Base-by-base conservation (phyloP, 2,329 filamentous ascomycete genomes). In the Paracorniculantispora psalliotae region DNA sequence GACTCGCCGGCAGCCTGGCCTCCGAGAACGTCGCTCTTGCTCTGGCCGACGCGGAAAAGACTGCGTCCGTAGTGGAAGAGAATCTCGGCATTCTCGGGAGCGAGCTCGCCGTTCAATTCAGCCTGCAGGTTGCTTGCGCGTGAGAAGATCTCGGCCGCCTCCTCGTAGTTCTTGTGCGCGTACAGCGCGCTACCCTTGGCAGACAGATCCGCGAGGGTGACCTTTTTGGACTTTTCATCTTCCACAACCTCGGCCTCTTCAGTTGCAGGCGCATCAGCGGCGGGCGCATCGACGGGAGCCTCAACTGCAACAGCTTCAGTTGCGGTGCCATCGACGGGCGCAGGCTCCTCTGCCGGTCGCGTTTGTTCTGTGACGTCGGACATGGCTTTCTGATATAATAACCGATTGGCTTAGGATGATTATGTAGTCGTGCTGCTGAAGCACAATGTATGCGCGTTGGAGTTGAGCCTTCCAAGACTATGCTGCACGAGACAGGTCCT, bases 11-110 rank as follows among this genome's bases (percentile, higher is more conserved):
- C 72, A 21, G 92, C 89, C 68, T 89, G 89, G 35, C 89, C 90
- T 59, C 94, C 94, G 37, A 99, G 81, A 25, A 99, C 92, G 69
- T 97, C 92, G 70, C 92, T 97, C 74, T 96, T 96, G 72, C 86
- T 88, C 72, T 97, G 90, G 30, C 92, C 94, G 61, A 97, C 89
- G 72, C 92, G 92, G 81, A 96, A 97, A 21, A 99, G 79, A 59
- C 91, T 91, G 70, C 93, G 90, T 15, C 94, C 94, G 74, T 99
- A 99, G 63, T 92, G 84, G 73, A 96, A 99, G 21, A 97, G 84
- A 49, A 99, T 84, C 71, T 97, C 93, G 53, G 92, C 93, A 67
- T 99, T 99, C 60, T 91, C 87, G 4, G 90, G 86, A 17, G 86
- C 86, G 81, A 96, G 90, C 75, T 97, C 94, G 72, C 93, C 94